Evolutionary conservation across 805 yeast genomes (phyloP), one percentile per base, ranked within the genome.

Genomic region (Starmerella sirachaensis): DNA sequence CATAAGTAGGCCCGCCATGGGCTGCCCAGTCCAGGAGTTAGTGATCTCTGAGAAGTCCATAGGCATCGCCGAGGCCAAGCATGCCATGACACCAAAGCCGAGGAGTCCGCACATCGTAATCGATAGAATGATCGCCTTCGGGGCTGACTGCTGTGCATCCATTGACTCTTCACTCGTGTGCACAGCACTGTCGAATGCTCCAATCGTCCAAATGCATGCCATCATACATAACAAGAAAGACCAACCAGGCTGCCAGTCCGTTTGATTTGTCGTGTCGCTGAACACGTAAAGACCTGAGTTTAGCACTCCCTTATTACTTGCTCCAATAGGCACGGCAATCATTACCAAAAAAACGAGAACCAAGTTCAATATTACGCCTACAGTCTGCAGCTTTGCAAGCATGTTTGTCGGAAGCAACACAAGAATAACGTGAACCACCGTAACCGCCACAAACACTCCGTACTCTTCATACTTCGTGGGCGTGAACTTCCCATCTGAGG

Each of bases 121-220:
- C 7, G 81, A 69, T 18, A 74, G 65, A 17, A 71, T 59, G 35
- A 78, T 76, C 28, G 82, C 84, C 35, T 69, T 58, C 4, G 85
- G 83, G 3, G 76, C 76, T 11, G 79, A 70, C 38, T 61, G 62
- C 5, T 72, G 63, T 17, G 84, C 78, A 51, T 75, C 69, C 34
- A 63, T 61, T 17, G 79, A 78, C 53, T 78, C 84, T 55, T 78
- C 86, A 14, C 77, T 64, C 69, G 75, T 72, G 59, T 78, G 84
- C 39, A 78, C 74, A 48, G 78, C 73, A 7, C 79, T 69, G 55
- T 78, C 84, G 54, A 76, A 77, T 0, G 80, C 76, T 17, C 80
- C 79, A 53, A 78, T 76, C 12, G 82, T 75, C 85, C 86, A 78
- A 39, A 76, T 68, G 3, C 77, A 75, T 0, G 82, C 76, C 70